These are phyloP conservation scores for Penicillium coffeae DNA, from an alignment of 495 filamentous ascomycete species.

Conservation along the genomic window DNA sequence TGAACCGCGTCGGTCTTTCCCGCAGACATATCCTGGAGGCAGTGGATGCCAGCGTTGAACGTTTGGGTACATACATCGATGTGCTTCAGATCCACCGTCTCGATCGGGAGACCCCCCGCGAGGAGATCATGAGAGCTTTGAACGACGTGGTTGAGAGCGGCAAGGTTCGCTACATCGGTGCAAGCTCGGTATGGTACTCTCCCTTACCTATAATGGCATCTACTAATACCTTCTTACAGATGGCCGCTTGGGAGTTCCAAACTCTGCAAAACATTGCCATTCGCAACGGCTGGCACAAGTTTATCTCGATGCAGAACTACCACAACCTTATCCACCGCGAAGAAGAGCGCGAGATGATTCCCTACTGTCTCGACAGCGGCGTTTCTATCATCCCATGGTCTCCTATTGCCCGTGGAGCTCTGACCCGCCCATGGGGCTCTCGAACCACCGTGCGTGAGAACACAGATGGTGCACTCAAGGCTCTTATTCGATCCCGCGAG, in stretches of 20 bases:
- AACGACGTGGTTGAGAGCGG: slow-evolving; percentile 63
- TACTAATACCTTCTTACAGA: slow-evolving; percentile 8
- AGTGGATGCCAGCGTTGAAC: slow-evolving; percentile 43
- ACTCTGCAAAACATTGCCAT: slow-evolving; percentile 43
- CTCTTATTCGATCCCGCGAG: slow-evolving; percentile 15
- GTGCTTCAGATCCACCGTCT: slow-evolving; percentile 67
- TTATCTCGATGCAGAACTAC: slow-evolving; percentile 51
- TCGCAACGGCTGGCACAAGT: slow-evolving; percentile 44
- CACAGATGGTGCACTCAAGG: not conserved
- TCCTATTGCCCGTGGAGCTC: slow-evolving; percentile 6
- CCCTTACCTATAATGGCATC: not conserved
- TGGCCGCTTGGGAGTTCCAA: slow-evolving; percentile 48
- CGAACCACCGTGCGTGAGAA: slow-evolving; percentile 24
- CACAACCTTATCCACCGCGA: slow-evolving; percentile 49
- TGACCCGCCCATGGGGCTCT: slow-evolving; percentile 3
- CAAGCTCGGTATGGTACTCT: slow-evolving; percentile 20
- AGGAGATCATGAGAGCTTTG: slow-evolving; percentile 75
- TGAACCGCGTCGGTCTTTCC: slow-evolving; percentile 43
- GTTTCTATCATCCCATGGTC: slow-evolving; percentile 30
- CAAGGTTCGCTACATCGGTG: slow-evolving; percentile 50
- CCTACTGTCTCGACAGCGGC: slow-evolving; percentile 59
- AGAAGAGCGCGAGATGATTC: slow-evolving; percentile 52
- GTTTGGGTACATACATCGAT: slow-evolving; percentile 51
- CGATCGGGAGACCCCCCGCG: slow-evolving; percentile 49
- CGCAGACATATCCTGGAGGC: slow-evolving; percentile 50